Evolutionary conservation across 768 basidiomycete species (phyloP).

Genomic region (Russula virescens): DNA sequence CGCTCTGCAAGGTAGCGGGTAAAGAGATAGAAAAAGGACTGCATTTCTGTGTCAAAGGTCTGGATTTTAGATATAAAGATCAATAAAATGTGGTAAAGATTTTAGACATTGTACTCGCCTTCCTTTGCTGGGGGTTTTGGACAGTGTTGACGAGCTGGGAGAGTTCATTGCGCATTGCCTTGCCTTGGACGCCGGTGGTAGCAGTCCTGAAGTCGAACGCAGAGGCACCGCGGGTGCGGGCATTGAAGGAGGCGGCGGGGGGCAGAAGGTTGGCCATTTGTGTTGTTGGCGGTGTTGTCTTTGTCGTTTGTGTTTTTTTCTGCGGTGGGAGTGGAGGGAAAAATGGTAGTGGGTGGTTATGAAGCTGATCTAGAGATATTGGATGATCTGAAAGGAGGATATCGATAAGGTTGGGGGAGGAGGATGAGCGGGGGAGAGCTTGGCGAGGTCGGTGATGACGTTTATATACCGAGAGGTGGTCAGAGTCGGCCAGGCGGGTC

Average conservation of each 20-base stretch:
- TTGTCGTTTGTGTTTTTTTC: neutral
- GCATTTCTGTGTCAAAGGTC: slow-evolving; percentile 95
- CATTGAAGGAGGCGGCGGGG: slow-evolving; percentile 59
- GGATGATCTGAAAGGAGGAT: slow-evolving; percentile 19
- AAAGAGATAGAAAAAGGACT: slow-evolving; percentile 93
- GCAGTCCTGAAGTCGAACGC: slow-evolving; percentile 98
- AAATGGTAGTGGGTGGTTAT: slow-evolving; percentile 30
- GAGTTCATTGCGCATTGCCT: slow-evolving; percentile 98
- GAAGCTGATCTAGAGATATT: slow-evolving; percentile 22
- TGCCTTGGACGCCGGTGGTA: slow-evolving; percentile 60
- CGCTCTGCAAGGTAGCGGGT: slow-evolving; percentile 89
- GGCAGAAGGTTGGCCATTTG: slow-evolving; percentile 47
- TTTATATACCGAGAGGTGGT: slow-evolving; percentile 23
- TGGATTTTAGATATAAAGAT: slow-evolving; percentile 28
- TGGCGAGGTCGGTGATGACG: slow-evolving; percentile 22
- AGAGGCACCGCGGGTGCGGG: slow-evolving; percentile 68
- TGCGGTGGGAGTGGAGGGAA: neutral
- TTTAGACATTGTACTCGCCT: slow-evolving; percentile 42
- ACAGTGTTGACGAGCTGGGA: slow-evolving; percentile 86
- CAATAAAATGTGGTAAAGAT: slow-evolving; percentile 2
- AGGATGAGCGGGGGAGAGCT: slow-evolving; percentile 13
- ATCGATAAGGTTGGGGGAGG: slow-evolving; percentile 23
- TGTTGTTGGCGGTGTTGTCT: neutral
- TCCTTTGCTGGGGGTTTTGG: slow-evolving; percentile 71
- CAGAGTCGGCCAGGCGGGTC: slow-evolving; percentile 3